A percentile compares a stretch with the other conserved stretches of the same genome.
Conservation (phyloP, 192 early-diverging fungal species). For the Gaertneriomyces semiglobifer region DNA sequence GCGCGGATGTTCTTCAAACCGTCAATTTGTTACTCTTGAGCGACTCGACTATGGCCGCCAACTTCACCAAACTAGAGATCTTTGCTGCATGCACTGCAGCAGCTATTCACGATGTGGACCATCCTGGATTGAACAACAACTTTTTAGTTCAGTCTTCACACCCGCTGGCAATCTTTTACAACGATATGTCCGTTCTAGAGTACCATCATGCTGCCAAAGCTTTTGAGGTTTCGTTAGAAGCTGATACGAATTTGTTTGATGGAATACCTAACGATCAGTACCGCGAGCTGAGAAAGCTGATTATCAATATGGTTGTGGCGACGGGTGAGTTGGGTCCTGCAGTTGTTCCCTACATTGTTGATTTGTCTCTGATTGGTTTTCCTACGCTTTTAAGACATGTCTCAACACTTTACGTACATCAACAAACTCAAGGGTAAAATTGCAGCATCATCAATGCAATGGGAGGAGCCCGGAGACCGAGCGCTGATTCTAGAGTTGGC, state of each 20-base stretch:
- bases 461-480: constrained; percentile 44
- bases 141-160: constrained; percentile 54
- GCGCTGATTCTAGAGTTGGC: constrained; percentile 52
- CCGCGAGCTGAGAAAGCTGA: constrained; percentile 43
- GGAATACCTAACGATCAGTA: constrained; percentile 45
- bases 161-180: constrained; percentile 53
- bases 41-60: constrained; percentile 42
- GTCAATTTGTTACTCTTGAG: constrained; percentile 50
- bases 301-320: constrained; percentile 55
- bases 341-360: neutral
- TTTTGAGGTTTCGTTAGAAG: constrained; percentile 46
- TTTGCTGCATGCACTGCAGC: constrained; percentile 46
- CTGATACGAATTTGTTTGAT: constrained; percentile 49
- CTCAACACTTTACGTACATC: constrained; percentile 59
- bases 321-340: constrained; percentile 35
- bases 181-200: constrained; percentile 58
- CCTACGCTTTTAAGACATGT: constrained; percentile 40
- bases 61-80: constrained; percentile 52
- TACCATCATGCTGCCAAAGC: constrained; percentile 54
- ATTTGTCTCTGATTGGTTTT: neutral
- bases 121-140: constrained; percentile 57
- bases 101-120: constrained; percentile 61
- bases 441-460: constrained; percentile 41
- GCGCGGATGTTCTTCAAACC: constrained; percentile 58
- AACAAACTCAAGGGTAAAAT: constrained; percentile 61